A percentile compares a stretch with the other conserved stretches of the same genome.
Evolutionary conservation across 148 eudicot genomes (phyloP).

Genomic region (Beta vulgaris): DNA sequence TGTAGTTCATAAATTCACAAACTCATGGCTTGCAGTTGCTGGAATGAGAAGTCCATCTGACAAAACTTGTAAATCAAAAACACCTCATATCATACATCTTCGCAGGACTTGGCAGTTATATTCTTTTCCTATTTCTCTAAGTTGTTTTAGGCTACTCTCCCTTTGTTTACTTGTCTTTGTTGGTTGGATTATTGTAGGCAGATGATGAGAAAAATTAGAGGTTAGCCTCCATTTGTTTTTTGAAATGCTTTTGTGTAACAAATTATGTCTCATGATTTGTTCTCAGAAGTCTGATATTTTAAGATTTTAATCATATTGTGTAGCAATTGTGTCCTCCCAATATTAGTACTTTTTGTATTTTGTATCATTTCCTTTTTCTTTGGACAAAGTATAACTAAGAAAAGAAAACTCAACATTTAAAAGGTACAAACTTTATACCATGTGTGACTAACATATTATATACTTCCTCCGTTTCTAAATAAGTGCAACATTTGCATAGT

Average conservation of each 20-base stretch:
- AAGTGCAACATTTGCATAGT: too few species aligned
- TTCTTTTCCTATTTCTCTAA: neutral
- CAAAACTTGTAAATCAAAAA: constrained; percentile 34
- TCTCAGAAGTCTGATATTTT: neutral
- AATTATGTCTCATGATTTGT: constrained; percentile 12
- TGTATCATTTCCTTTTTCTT: too few species aligned
- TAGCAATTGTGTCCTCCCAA: neutral
- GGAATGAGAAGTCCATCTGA: constrained; percentile 18
- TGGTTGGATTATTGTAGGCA: constrained; percentile 34
- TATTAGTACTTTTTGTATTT: too few species aligned
- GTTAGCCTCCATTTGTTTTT: constrained; percentile 12
- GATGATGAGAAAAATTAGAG: constrained; percentile 8
- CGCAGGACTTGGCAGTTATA: neutral
- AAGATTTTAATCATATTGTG: neutral
- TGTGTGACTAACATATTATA: too few species aligned
- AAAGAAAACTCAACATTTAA: too few species aligned
- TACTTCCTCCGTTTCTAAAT: too few species aligned
- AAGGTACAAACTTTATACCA: too few species aligned
- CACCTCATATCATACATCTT: constrained; percentile 19
- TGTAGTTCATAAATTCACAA: constrained; percentile 9
- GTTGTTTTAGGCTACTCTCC: constrained; percentile 14
- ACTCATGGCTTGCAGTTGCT: constrained; percentile 22
- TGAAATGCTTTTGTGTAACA: constrained; percentile 6
- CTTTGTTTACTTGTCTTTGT: constrained; percentile 16
- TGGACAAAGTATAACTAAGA: too few species aligned